Evolutionary conservation across 768 basidiomycete genomes (phyloP).

Genomic region (Amyloporia xantha): DNA sequence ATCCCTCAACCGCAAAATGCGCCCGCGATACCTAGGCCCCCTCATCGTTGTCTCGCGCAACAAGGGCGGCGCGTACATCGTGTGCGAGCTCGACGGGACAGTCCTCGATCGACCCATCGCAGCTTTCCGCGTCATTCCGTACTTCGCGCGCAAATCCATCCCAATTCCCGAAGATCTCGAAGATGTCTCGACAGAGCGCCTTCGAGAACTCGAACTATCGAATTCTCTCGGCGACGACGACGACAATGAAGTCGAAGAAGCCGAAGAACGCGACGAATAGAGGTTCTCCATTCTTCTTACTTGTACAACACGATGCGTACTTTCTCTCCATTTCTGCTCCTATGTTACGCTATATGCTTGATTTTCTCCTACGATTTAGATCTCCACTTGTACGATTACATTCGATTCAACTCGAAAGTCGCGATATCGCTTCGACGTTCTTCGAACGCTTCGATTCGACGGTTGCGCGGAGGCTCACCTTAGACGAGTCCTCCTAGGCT

Average conservation of each 20-base stretch:
- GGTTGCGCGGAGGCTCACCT: neutral
- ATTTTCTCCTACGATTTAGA: neutral
- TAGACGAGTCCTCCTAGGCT: neutral
- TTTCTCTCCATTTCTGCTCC: neutral
- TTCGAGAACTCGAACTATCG: conserved; percentile 7
- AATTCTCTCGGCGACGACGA: conserved; percentile 1
- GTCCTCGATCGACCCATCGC: conserved; percentile 11
- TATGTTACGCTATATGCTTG: neutral
- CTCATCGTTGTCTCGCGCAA: conserved; percentile 19
- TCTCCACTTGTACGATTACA: neutral
- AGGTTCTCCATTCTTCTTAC: neutral
- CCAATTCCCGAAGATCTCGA: neutral
- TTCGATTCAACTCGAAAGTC: neutral
- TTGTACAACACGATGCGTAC: neutral
- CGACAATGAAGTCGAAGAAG: neutral
- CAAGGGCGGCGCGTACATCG: conserved; percentile 19
- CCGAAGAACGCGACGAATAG: conserved; percentile 1
- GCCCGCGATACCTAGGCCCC: conserved; percentile 21
- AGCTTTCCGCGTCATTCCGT: conserved; percentile 20
- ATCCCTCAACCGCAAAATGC: conserved; percentile 19
- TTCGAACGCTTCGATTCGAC: neutral
- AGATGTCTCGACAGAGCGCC: conserved; percentile 1
- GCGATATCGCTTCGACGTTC: neutral
- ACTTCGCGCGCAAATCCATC: conserved; percentile 7
- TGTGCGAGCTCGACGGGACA: conserved; percentile 22